Percentiles rank a stretch among this genome's conserved stretches.
phyloP scores from a whole-genome alignment of 805 yeast species.

The Yamadazyma ubonensis region DNA sequence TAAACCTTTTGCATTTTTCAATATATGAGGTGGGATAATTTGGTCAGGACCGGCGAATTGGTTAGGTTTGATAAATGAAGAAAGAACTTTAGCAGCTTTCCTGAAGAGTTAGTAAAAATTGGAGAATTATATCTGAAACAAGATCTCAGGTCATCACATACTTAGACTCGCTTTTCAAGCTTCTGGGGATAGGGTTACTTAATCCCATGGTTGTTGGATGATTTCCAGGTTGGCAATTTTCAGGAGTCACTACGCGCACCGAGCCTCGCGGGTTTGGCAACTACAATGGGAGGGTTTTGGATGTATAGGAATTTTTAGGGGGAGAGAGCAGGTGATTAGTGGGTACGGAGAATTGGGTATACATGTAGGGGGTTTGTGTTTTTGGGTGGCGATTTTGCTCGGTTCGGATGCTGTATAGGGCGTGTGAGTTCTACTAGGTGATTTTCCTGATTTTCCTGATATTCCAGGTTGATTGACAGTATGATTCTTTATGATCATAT shows the following conservation, averaged over 20 bases:
- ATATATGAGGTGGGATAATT: slow-evolving; percentile 84
- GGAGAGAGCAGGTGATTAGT: too few species aligned
- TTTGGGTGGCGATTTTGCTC: too few species aligned
- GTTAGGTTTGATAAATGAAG: slow-evolving; percentile 92
- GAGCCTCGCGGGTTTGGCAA: too few species aligned
- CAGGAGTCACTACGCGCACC: slow-evolving; percentile 4
- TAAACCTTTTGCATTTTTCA: slow-evolving; percentile 88
- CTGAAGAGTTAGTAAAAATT: slow-evolving; percentile 30
- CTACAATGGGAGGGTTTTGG: background rate
- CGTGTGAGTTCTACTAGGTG: too few species aligned
- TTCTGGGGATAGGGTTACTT: slow-evolving; percentile 93
- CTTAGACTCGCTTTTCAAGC: slow-evolving; percentile 82
- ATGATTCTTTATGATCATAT: too few species aligned
- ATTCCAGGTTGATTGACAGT: too few species aligned
- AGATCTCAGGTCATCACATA: too few species aligned
- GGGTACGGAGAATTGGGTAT: too few species aligned
- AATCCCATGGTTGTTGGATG: slow-evolving; percentile 41
- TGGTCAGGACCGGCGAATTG: slow-evolving; percentile 86
- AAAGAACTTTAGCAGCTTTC: slow-evolving; percentile 88
- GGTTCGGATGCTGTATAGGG: too few species aligned
- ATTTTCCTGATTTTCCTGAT: too few species aligned
- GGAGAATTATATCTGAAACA: background rate
- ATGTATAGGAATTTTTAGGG: too few species aligned
- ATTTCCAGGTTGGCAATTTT: slow-evolving; percentile 3
- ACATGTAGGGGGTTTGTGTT: too few species aligned